Evolutionary conservation across 78 protist species (phyloP).

Genomic region (Planoprotostelium fungivorum): DNA sequence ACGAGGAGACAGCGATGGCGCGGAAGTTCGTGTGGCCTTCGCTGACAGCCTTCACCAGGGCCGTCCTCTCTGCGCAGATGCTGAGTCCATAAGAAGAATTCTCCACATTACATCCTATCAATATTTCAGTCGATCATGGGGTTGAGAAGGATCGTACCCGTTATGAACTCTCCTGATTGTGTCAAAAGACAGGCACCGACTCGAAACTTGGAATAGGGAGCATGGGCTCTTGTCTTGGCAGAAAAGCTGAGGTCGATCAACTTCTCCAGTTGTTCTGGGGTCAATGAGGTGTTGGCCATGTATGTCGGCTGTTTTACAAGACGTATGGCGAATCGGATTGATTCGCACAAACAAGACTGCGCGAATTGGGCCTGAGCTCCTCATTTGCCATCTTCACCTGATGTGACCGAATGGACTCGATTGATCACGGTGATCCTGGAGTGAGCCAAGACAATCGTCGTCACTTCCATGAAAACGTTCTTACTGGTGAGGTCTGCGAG

Average conservation of each 20-base stretch:
- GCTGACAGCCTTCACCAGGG: constrained; percentile 68
- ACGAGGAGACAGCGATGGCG: constrained; percentile 68
- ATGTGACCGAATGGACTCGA: background rate
- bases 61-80: constrained; percentile 88
- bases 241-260: constrained; percentile 12
- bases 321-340: too few relatives aligned
- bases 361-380: background rate
- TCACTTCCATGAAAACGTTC: too few relatives aligned
- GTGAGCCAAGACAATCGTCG: background rate
- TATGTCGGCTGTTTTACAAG: background rate
- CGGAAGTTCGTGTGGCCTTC: constrained; percentile 53
- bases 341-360: too few relatives aligned
- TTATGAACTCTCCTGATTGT: constrained; percentile 12
- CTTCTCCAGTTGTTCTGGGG: constrained; percentile 34
- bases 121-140: background rate
- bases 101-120: constrained; percentile 82
- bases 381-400: too few relatives aligned
- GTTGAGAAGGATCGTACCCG: constrained; percentile 11
- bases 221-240: constrained; percentile 34
- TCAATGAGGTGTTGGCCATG: too few relatives aligned
- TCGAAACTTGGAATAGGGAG: constrained; percentile 70
- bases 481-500: too few relatives aligned
- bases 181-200: constrained; percentile 79
- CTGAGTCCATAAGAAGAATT: constrained; percentile 83
- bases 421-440: background rate